phyloP scores from a whole-genome alignment of 2,329 filamentous ascomycete genomes.

The Fusarium compactum region DNA sequence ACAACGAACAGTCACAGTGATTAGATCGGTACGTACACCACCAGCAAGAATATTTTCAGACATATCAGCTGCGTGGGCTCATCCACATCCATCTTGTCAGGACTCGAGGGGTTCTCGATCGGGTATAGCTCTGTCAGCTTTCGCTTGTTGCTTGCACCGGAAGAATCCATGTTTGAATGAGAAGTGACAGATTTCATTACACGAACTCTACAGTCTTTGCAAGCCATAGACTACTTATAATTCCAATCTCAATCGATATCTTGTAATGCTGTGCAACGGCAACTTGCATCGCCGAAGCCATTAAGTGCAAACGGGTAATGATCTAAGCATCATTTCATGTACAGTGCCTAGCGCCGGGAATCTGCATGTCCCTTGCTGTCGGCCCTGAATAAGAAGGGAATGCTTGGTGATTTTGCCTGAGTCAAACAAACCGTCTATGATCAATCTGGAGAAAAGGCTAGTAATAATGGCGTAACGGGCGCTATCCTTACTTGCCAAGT shows the following conservation, averaged over 20 bases:
- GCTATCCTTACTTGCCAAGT: neutral
- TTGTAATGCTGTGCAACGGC: neutral
- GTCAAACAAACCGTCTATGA: neutral
- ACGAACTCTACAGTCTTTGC: neutral
- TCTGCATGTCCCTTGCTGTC: neutral
- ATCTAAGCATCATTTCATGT: neutral
- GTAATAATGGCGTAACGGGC: neutral
- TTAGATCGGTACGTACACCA: neutral
- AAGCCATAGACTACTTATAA: neutral
- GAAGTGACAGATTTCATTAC: neutral
- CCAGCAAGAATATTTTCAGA: neutral
- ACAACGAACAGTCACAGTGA: neutral
- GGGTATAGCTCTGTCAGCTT: neutral
- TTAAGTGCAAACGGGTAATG: neutral
- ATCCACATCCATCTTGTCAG: neutral
- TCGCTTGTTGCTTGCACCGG: neutral
- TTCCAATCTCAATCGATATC: neutral
- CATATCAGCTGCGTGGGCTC: neutral
- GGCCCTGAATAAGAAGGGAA: neutral
- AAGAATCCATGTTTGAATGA: neutral
- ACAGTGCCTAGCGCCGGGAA: neutral
- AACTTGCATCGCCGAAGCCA: neutral
- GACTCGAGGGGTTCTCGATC: neutral
- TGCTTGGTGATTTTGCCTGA: neutral
- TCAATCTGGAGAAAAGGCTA: neutral